phyloP scores from a whole-genome alignment of 176 grass and related monocot species.

The Musa troglodytarum region DNA sequence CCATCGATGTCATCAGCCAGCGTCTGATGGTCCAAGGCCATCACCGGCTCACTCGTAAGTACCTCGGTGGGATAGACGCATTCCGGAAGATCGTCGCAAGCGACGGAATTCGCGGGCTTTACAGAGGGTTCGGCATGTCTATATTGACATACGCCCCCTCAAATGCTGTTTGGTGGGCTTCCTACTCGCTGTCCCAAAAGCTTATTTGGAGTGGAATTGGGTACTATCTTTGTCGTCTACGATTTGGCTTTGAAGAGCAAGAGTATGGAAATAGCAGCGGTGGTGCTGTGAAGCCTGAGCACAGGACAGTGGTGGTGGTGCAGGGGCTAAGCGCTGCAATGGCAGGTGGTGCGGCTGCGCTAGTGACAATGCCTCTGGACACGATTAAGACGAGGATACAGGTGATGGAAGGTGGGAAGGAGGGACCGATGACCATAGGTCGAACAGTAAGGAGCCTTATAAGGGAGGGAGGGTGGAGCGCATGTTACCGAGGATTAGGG shows the following conservation, averaged over 20 bases:
- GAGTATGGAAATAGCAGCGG: background rate
- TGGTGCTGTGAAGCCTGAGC: background rate
- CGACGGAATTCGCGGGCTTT: conserved; percentile 8
- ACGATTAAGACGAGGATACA: conserved; percentile 12
- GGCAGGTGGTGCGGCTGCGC: conserved; percentile 10
- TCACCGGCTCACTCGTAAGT: background rate
- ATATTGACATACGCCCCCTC: conserved; percentile 13
- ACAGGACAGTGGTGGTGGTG: conserved; percentile 10
- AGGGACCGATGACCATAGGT: conserved; percentile 2
- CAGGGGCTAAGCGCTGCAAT: conserved; percentile 11
- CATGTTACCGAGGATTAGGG: conserved; percentile 16
- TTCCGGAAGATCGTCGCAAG: background rate
- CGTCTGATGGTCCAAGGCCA: conserved; percentile 13
- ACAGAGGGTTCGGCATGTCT: conserved; percentile 17
- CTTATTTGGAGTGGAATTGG: conserved; percentile 11
- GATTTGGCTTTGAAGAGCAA: background rate
- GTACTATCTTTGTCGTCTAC: conserved; percentile 8
- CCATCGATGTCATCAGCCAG: conserved; percentile 18
- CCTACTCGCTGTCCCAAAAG: conserved; percentile 17
- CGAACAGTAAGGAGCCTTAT: conserved; percentile 7
- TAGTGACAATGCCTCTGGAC: conserved; percentile 14
- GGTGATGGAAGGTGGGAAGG: conserved; percentile 12
- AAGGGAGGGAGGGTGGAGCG: conserved; percentile 15
- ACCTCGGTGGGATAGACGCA: conserved; percentile 5
- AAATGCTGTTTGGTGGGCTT: conserved; percentile 18